Evolutionary conservation across 1,284 basidiomycete genomes (phyloP).

Genomic region (Phaffia rhodozyma): DNA sequence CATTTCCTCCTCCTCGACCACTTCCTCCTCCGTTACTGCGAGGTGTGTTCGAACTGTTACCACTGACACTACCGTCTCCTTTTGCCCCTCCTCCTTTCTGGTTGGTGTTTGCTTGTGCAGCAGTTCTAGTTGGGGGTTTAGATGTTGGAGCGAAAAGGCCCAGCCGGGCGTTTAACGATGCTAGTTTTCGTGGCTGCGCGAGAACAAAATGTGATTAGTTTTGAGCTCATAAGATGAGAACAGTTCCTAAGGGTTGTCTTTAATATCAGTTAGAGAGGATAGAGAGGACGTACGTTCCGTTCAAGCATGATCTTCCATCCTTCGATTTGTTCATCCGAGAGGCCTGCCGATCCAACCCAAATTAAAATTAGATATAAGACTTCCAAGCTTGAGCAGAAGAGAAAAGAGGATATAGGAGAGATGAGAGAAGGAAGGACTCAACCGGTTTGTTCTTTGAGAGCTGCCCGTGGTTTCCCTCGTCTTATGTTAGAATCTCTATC

Average conservation of each 20-base stretch:
- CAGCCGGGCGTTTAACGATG: background rate
- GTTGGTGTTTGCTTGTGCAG: background rate
- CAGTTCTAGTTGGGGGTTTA: background rate
- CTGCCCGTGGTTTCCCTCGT: constrained; percentile 49
- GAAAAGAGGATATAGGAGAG: background rate
- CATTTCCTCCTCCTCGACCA: constrained; percentile 21
- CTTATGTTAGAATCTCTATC: constrained; percentile 60
- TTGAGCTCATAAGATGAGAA: background rate
- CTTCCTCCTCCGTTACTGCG: constrained; percentile 9
- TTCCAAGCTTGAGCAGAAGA: background rate
- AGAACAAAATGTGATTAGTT: background rate
- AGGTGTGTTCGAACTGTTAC: background rate
- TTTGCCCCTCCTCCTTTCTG: background rate
- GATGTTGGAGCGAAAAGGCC: background rate
- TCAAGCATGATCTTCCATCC: constrained; percentile 81
- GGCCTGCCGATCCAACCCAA: constrained; percentile 36
- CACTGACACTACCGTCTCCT: background rate
- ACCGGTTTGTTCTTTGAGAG: constrained; percentile 56
- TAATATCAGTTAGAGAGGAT: background rate
- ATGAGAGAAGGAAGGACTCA: constrained; percentile 18
- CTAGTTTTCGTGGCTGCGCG: background rate
- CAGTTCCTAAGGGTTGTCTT: too few relatives aligned
- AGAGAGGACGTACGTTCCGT: constrained; percentile 48
- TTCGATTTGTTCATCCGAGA: constrained; percentile 68
- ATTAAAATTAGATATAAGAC: too few relatives aligned